Conservation (phyloP, 495 filamentous ascomycete genomes). For the Hypoxylon cercidicola region DNA sequence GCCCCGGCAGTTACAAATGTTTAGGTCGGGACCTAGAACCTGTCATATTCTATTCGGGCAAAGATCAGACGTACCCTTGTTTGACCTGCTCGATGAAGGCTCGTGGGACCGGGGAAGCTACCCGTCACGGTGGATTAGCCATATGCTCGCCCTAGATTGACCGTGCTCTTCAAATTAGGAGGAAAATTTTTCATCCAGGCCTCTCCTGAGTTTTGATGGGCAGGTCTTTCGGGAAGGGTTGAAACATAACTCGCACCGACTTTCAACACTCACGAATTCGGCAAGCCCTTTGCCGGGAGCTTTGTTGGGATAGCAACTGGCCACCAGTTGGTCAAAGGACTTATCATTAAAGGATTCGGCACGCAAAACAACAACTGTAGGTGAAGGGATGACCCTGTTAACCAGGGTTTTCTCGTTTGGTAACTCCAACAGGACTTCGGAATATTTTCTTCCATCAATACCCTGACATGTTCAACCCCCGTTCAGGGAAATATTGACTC, state of each 20-base stretch:
- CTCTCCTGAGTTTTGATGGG: conserved; percentile 30
- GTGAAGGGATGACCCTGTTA: conserved; percentile 18
- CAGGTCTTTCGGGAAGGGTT: conserved; percentile 6
- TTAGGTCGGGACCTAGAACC: conserved; percentile 37
- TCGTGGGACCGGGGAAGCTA: conserved; percentile 38
- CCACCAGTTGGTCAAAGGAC: conserved; percentile 18
- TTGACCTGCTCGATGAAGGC: conserved; percentile 21
- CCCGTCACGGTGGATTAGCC: conserved; percentile 35
- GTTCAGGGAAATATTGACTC: not conserved
- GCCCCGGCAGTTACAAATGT: conserved; percentile 35
- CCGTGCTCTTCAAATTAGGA: conserved; percentile 30
- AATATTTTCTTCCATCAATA: not conserved
- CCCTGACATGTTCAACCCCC: not conserved
- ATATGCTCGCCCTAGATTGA: conserved; percentile 29
- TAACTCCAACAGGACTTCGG: not conserved
- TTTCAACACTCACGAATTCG: conserved; percentile 24
- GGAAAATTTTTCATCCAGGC: conserved; percentile 32
- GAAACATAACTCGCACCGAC: conserved; percentile 21
- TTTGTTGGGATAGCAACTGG: conserved; percentile 28
- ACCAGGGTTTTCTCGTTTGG: conserved; percentile 10
- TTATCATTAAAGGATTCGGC: conserved; percentile 7
- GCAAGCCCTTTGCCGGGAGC: conserved; percentile 23
- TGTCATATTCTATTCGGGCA: conserved; percentile 38
- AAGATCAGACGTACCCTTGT: conserved; percentile 33
- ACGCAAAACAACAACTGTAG: conserved; percentile 4